Evolutionary conservation across 1,139 yeast genomes (phyloP), one percentile per base, ranked within the genome.

Genomic region (Suhomyces wounanorum): DNA sequence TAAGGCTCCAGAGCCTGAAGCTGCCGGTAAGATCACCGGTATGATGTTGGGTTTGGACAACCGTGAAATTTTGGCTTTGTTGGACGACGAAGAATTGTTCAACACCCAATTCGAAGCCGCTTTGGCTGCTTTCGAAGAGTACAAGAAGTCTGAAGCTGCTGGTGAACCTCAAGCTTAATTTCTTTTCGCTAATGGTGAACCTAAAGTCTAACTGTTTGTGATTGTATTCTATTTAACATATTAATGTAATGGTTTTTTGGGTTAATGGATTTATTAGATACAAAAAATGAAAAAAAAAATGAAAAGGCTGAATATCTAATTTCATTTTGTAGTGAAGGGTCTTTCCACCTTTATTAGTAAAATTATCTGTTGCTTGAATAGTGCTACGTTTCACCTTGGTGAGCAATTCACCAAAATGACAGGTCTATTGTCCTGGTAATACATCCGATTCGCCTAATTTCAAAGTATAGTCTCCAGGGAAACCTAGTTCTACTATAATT

Each of bases 21-120:
- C 96, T 69, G 97, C 98, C 62, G 97, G 97, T 78, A 94, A 92
- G 82, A 91, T 94, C 71, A 94, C 99, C 62, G 99, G 98, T 79
- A 94, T 94, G 99, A 85, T 94, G 81, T 84, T 94, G 70, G 97
- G 92, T 71, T 86, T 94, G 84, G 96, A 91, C 69, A 89, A 89
- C 76, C 84, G 85, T 68, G 97, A 94, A 78, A 89, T 95, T 65
- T 78, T 92, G 69, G 87, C 89, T 58, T 82, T 94, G 72, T 84
- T 89, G 71, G 94, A 87, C 67, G 96, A 92, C 70, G 97, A 90
- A 60, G 92, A 85, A 64, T 83, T 89, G 63, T 89, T 94, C 79
- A 87, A 87, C 78, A 84, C 85, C 72, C 96, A 92, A 75, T 91
- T 94, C 70, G 88, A 88, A 66, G 98, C 94, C 75, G 99, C 99